These are phyloP conservation scores for Periglandula ipomoeae DNA, from an alignment of 2,329 filamentous ascomycete species.

Conservation along the genomic window DNA sequence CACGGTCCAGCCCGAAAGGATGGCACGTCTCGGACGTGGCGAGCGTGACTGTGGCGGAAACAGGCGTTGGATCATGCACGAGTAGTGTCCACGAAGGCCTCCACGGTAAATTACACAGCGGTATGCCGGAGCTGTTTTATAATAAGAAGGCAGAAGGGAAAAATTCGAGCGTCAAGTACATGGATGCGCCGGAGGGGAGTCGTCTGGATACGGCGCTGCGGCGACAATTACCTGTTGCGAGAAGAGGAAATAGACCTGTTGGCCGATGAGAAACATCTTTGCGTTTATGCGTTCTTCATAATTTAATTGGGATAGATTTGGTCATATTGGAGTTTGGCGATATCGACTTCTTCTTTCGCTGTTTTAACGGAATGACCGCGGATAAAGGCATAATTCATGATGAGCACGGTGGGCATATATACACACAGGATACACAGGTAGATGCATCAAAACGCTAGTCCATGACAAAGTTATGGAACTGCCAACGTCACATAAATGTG, in stretches of 20 bases:
- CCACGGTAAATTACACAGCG: conserved; percentile 8
- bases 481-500: too few relatives aligned
- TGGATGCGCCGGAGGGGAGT: conserved; percentile 2
- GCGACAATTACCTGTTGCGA: neutral
- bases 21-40: neutral
- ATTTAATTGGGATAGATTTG: neutral
- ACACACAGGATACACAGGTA: too few relatives aligned
- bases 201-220: conserved; percentile 12
- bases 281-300: neutral
- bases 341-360: too few relatives aligned
- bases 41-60: conserved; percentile 21
- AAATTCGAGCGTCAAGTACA: neutral
- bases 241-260: neutral
- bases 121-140: conserved; percentile 16
- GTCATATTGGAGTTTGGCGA: too few relatives aligned
- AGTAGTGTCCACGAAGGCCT: neutral
- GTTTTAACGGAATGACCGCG: too few relatives aligned
- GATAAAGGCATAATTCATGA: too few relatives aligned
- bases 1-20: neutral
- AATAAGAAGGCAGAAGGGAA: conserved; percentile 1
- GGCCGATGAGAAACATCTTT: neutral
- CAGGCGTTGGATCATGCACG: conserved; percentile 18
- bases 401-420: too few relatives aligned
- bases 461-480: too few relatives aligned
- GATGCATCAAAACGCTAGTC: too few relatives aligned